Conservation (phyloP, 2,329 filamentous ascomycete species). For the Monosporascus sp. region DNA sequence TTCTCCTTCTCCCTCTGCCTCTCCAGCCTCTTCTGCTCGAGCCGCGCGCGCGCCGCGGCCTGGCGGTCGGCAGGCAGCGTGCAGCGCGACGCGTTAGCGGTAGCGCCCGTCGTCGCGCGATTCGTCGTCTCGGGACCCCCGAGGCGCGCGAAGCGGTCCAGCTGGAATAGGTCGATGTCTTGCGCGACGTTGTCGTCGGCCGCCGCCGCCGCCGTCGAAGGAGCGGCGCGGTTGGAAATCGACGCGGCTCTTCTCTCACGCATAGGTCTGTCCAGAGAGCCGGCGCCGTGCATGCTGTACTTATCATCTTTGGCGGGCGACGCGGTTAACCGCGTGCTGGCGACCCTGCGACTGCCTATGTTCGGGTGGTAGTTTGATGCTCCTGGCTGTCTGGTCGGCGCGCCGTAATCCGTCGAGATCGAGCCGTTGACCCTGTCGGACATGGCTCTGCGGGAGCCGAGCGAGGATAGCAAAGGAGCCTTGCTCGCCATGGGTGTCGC, state of each 20-base stretch:
- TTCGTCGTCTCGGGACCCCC: conserved; percentile 32
- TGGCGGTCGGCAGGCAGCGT: conserved; percentile 45
- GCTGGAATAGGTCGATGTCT: conserved; percentile 39
- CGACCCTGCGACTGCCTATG: not conserved
- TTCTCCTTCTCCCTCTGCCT: conserved; percentile 36
- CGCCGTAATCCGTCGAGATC: conserved; percentile 5
- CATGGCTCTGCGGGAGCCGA: conserved; percentile 11
- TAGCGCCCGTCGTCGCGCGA: conserved; percentile 22
- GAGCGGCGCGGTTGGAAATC: conserved; percentile 18
- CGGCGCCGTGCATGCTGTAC: not conserved
- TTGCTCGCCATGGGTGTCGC: conserved; percentile 4
- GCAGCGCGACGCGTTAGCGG: conserved; percentile 36
- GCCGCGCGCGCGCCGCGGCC: conserved; percentile 49
- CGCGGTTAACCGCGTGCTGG: not conserved
- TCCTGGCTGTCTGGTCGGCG: not conserved
- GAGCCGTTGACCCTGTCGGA: conserved; percentile 21
- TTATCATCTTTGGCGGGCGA: not conserved
- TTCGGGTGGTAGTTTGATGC: not conserved
- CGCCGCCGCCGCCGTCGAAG: not conserved
- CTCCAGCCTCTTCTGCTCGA: conserved; percentile 50
- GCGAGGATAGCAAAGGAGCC: conserved; percentile 4
- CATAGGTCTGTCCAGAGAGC: conserved; percentile 9
- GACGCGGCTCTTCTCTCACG: not conserved
- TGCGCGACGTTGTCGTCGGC: conserved; percentile 23
- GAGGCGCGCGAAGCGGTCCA: conserved; percentile 39